These are phyloP conservation scores for Mycena olivaceomarginata DNA, from an alignment of 768 basidiomycete species.

Conservation along the genomic window DNA sequence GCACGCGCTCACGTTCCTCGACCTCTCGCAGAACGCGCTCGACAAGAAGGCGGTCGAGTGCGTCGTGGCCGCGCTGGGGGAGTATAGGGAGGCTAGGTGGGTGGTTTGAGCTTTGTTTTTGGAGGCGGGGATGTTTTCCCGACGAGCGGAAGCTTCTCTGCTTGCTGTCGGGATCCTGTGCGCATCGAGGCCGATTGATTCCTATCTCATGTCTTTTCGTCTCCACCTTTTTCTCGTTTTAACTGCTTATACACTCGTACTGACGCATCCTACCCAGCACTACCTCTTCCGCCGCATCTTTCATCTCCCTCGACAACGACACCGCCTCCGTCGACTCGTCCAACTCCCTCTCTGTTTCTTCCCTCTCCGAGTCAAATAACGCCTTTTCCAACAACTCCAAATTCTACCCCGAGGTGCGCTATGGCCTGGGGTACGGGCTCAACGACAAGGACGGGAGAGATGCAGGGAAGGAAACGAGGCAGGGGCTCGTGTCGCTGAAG, in stretches of 20 bases:
- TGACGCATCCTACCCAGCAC: constrained; percentile 37
- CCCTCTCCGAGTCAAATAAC: neutral
- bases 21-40: constrained; percentile 89
- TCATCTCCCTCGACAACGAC: constrained; percentile 35
- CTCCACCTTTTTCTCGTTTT: too few species aligned
- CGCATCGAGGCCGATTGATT: neutral
- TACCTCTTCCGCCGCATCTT: constrained; percentile 43
- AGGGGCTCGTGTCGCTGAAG: constrained; percentile 71
- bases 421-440: constrained; percentile 39
- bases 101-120: neutral
- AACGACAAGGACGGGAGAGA: constrained; percentile 16
- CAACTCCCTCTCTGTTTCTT: neutral
- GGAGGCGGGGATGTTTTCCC: too few species aligned
- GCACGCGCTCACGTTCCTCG: constrained; percentile 87
- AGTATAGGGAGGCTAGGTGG: constrained; percentile 29
- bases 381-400: neutral
- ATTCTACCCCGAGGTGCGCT: constrained; percentile 32
- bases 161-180: neutral
- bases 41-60: constrained; percentile 93
- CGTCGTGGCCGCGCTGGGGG: constrained; percentile 80
- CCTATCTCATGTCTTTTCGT: neutral
- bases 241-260: neutral
- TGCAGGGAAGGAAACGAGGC: neutral
- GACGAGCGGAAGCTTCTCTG: too few species aligned
- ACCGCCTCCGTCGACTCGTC: constrained; percentile 23